Evolutionary conservation across 441 rosid species (phyloP).

Genomic region (Biscutella laevigata): DNA sequence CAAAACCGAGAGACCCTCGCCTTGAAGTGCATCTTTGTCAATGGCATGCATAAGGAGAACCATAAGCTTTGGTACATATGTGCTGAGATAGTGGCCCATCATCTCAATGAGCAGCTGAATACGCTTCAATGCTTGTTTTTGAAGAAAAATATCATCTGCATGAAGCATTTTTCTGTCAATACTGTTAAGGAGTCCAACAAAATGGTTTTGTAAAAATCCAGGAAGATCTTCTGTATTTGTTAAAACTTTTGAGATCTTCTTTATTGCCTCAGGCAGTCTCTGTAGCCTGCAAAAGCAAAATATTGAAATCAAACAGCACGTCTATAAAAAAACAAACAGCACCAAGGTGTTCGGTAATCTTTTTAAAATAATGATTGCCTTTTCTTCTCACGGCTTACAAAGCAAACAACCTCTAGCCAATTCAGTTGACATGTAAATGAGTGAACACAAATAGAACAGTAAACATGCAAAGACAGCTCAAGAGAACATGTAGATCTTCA

Average conservation of each 20-base stretch:
- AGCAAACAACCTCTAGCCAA: conserved; percentile 6
- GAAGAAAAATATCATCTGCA: conserved; percentile 61
- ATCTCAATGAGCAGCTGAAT: conserved; percentile 85
- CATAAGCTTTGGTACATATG: conserved; percentile 93
- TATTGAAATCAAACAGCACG: conserved; percentile 11
- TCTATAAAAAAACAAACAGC: conserved; percentile 5
- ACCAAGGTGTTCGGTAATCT: not conserved
- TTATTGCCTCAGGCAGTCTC: conserved; percentile 73
- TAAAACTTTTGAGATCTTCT: conserved; percentile 73
- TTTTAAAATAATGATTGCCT: conserved; percentile 1
- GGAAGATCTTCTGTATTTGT: conserved; percentile 82
- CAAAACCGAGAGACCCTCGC: conserved; percentile 86
- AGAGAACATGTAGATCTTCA: conserved; percentile 1
- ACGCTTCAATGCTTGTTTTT: conserved; percentile 90
- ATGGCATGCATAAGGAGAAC: conserved; percentile 98
- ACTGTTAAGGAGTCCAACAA: conserved; percentile 95
- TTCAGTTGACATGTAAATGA: conserved; percentile 8
- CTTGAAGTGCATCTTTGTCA: conserved; percentile 75
- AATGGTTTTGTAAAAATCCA: conserved; percentile 85
- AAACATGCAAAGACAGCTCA: conserved; percentile 9
- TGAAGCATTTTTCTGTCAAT: conserved; percentile 95
- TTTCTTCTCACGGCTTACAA: conserved; percentile 1
- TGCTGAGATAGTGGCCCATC: conserved; percentile 89
- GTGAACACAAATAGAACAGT: conserved; percentile 2
- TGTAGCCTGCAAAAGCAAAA: conserved; percentile 51